phyloP scores from a whole-genome alignment of 805 yeast genomes.

The Schwanniomyces sp. region DNA sequence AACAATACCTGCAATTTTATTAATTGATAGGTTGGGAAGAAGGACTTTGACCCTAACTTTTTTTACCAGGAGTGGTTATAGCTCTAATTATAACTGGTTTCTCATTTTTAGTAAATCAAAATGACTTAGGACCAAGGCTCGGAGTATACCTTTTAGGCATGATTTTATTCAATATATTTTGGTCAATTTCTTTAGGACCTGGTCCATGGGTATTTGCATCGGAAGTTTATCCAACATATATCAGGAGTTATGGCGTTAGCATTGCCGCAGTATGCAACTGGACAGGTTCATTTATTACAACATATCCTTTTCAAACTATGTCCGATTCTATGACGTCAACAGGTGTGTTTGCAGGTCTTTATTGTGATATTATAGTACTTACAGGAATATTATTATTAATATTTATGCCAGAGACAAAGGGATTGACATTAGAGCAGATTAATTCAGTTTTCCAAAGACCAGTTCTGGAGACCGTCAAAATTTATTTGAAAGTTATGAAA shows the following conservation, averaged over 20 bases:
- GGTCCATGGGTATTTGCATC: neutral
- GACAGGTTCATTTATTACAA: neutral
- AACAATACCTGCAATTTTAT: constrained; percentile 32
- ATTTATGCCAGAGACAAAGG: neutral
- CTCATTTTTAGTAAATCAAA: neutral
- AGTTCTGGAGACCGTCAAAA: neutral
- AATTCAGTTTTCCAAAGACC: neutral
- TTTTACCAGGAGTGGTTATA: neutral
- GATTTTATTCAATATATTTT: neutral
- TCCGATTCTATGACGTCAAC: neutral
- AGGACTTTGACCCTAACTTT: constrained; percentile 18
- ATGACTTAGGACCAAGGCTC: neutral
- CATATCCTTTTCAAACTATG: neutral
- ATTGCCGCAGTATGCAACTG: neutral
- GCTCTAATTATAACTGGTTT: neutral
- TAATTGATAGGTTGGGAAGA: constrained; percentile 35
- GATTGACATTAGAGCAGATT: neutral
- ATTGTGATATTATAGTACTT: neutral
- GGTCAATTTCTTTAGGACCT: neutral
- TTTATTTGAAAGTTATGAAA: neutral
- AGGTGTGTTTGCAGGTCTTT: neutral
- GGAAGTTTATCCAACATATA: neutral
- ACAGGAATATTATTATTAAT: neutral
- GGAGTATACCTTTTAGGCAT: neutral
- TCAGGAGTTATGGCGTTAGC: neutral